Percentiles rank a stretch among this genome's conserved stretches.
These are phyloP conservation scores for Circinella umbellata DNA, from an alignment of 371 early-diverging fungal species.

Conservation along the genomic window DNA sequence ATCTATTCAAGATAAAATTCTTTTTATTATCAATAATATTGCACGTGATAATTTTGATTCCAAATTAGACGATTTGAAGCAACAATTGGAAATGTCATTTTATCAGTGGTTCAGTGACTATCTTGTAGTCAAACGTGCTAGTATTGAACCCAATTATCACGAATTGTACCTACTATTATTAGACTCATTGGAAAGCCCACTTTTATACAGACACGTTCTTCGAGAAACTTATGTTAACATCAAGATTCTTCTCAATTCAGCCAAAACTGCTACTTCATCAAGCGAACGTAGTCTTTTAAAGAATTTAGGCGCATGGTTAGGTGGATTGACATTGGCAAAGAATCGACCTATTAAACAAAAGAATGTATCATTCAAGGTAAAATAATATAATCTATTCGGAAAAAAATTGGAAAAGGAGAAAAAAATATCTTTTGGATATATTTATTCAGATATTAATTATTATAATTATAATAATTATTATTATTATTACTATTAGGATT, in stretches of 20 bases:
- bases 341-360: conserved; percentile 94
- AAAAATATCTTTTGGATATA: background rate
- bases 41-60: conserved; percentile 83
- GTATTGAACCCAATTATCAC: conserved; percentile 96
- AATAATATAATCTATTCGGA: background rate
- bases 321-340: conserved; percentile 93
- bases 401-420: background rate
- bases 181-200: conserved; percentile 65
- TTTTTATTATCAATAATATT: conserved; percentile 96
- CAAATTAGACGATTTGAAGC: conserved; percentile 83
- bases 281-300: conserved; percentile 89
- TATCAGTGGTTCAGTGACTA: conserved; percentile 93
- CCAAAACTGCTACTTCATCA: conserved; percentile 90
- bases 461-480: too few species aligned
- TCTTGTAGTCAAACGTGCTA: conserved; percentile 91
- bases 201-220: conserved; percentile 75
- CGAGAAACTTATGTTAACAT: conserved; percentile 91
- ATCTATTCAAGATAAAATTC: conserved; percentile 86
- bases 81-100: conserved; percentile 64
- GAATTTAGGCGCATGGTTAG: conserved; percentile 97
- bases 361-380: conserved; percentile 89
- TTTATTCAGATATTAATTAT: too few species aligned
- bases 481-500: conserved; percentile 52
- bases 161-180: conserved; percentile 83
- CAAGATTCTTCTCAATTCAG: conserved; percentile 86